Conservation (phyloP, 2,329 filamentous ascomycete species). For the Aspergillus carbonarius region DNA sequence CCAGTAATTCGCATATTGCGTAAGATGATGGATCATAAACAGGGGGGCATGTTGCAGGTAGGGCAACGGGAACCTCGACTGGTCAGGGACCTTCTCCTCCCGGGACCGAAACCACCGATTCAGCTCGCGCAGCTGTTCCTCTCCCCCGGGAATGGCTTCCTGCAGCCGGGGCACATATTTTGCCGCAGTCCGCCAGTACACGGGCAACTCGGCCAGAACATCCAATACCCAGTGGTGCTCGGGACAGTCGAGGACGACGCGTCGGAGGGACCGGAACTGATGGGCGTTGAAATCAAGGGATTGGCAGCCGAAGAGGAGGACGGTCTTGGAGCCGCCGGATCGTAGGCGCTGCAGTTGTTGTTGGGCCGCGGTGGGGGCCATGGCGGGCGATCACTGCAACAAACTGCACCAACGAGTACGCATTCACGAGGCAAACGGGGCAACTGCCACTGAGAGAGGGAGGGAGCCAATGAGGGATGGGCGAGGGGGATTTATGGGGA, state of each 20-base stretch:
- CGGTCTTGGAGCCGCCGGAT: background rate
- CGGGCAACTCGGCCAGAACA: conserved; percentile 13
- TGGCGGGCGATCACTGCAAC: background rate
- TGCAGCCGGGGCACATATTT: conserved; percentile 8
- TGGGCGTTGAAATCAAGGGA: conserved; percentile 15
- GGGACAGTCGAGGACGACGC: conserved; percentile 9
- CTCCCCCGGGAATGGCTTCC: background rate
- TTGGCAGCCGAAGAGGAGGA: conserved; percentile 22
- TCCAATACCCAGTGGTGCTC: conserved; percentile 18
- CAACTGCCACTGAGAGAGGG: no score
- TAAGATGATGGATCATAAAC: conserved; percentile 19
- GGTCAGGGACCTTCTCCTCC: background rate
- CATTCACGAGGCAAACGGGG: no score
- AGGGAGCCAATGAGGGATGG: no score
- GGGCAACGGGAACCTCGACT: conserved; percentile 14
- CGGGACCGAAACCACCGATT: conserved; percentile 14
- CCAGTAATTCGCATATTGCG: conserved; percentile 15
- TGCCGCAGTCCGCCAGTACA: conserved; percentile 9
- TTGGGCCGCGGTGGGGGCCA: background rate
- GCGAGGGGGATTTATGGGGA: no score
- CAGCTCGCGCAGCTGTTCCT: conserved; percentile 8
- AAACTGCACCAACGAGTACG: no score
- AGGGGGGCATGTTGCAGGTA: conserved; percentile 21
- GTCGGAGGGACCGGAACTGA: conserved; percentile 15
- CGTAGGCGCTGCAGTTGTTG: background rate